A percentile compares a stretch with the other conserved stretches of the same genome.
These are phyloP conservation scores for Penicillium sp. DNA, from an alignment of 2,329 filamentous ascomycete species.

Conservation along the genomic window DNA sequence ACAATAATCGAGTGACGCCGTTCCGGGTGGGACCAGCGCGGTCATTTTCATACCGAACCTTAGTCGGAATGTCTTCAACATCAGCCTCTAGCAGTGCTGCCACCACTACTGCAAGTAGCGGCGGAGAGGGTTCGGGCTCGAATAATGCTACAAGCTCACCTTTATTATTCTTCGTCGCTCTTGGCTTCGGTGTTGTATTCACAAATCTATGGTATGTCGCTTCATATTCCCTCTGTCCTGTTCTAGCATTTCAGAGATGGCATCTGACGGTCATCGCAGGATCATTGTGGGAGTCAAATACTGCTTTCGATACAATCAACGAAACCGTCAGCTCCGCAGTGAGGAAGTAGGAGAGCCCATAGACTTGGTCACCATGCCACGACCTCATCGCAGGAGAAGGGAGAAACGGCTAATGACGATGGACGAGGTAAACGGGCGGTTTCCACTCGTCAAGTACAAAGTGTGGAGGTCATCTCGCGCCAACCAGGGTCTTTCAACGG, in stretches of 20 bases:
- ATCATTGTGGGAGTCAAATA: conserved; percentile 99
- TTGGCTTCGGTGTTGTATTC: conserved; percentile 96
- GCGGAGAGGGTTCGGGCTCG: conserved; percentile 27
- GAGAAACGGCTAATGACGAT: conserved; percentile 99
- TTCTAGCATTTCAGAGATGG: neutral
- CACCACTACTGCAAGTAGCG: conserved; percentile 22
- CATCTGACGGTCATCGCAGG: conserved; percentile 47
- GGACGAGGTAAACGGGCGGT: conserved; percentile 96
- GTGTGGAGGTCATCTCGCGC: conserved; percentile 78
- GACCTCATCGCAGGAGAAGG: conserved; percentile 73
- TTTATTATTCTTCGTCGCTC: conserved; percentile 81
- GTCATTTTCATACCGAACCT: neutral
- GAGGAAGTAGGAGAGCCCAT: conserved; percentile 80
- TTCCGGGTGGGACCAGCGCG: neutral
- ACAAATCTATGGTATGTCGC: conserved; percentile 85
- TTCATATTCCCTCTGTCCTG: neutral
- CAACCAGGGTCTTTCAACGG: conserved; percentile 70
- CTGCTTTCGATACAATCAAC: conserved; percentile 95
- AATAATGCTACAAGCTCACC: conserved; percentile 59
- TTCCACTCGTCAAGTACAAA: conserved; percentile 94
- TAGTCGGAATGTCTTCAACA: conserved; percentile 23
- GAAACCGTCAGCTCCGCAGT: conserved; percentile 68
- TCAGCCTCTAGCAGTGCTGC: conserved; percentile 21
- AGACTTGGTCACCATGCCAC: conserved; percentile 73
- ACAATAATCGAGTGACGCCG: neutral